Conservation (phyloP, 345 rosid genomes). For the Aquilaria sinensis region DNA sequence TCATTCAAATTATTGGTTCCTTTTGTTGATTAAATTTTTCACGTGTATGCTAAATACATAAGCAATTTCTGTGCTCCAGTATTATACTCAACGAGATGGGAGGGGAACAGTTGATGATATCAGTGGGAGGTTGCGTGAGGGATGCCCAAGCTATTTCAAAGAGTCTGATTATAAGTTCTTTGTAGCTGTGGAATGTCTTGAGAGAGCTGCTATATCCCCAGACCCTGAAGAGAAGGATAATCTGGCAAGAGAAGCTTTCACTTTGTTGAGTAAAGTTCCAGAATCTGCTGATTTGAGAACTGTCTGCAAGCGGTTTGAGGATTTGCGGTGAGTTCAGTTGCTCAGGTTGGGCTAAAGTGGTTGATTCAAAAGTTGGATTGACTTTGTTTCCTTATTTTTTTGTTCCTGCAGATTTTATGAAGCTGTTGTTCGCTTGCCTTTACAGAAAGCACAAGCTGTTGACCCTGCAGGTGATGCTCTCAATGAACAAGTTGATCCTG, state of each 20-base stretch:
- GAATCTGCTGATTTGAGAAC: conserved; percentile 92
- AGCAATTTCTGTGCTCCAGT: conserved; percentile 40
- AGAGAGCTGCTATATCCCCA: conserved; percentile 66
- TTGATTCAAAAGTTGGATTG: neutral
- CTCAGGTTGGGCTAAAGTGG: conserved; percentile 18
- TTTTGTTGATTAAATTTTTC: conserved; percentile 3
- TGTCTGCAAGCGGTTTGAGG: conserved; percentile 96
- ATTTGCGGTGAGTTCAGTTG: conserved; percentile 55
- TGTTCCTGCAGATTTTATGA: conserved; percentile 80
- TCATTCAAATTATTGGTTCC: neutral
- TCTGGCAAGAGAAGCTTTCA: conserved; percentile 89
- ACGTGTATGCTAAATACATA: neutral
- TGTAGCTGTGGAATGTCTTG: conserved; percentile 96
- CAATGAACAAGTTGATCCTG: conserved; percentile 81
- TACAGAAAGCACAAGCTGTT: conserved; percentile 88
- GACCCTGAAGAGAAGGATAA: conserved; percentile 70
- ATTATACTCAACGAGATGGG: conserved; percentile 95
- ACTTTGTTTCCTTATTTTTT: neutral
- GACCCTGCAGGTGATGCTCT: conserved; percentile 95
- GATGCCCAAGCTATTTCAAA: conserved; percentile 95
- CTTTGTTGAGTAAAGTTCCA: conserved; percentile 78
- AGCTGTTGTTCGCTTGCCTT: conserved; percentile 90
- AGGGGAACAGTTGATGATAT: conserved; percentile 97
- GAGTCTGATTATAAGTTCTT: conserved; percentile 95
- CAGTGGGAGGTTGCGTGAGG: conserved; percentile 73